Base-by-base conservation (phyloP, 1,139 yeast species). In the Debaryomyces singareniensis region DNA sequence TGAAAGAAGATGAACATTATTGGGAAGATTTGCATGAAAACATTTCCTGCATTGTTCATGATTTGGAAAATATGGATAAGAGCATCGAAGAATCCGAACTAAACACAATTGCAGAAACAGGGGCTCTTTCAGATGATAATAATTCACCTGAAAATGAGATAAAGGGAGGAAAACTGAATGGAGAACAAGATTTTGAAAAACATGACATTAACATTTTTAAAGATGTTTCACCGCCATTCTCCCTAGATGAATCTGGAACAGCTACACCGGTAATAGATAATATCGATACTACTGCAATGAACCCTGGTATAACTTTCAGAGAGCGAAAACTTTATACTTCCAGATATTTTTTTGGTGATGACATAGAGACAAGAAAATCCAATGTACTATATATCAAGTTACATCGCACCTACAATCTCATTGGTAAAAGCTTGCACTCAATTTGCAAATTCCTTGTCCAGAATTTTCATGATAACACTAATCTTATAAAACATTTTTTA, bases 341-440 rank as follows among this genome's bases (percentile, higher is more conserved):
- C 24, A 68, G 67, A 35, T 77, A 77, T 41, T 70, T 55, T 36
- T 80, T 76, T 47, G 75, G 74, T 4, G 71, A 71, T 30, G 76
- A 72, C 31, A 51, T 57, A 25, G 61, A 63, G 20, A 43, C 56
- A 2, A 68, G 81, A 37, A 58, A 68, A 29, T 49, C 62, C 5
- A 71, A 71, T 43, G 71, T 71, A 4, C 53, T 68, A 15, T 85
- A 86, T 45, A 47, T 66, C 27, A 68, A 68, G 33, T 58, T 89
- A 9, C 95, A 85, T 45, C 63, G 68, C 14, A 57, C 75, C 9
- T 71, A 95, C 34, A 63, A 71, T 20, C 52, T 63, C 29, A 68
- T 87, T 27, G 96, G 96, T 0, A 64, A 67, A 34, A 62, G 76
- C 33, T 67, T 91, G 32, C 95, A 85, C 45, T 61, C 66, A 5